Conservation (phyloP, 495 filamentous ascomycete genomes). For the Achaetomiella virescens region DNA sequence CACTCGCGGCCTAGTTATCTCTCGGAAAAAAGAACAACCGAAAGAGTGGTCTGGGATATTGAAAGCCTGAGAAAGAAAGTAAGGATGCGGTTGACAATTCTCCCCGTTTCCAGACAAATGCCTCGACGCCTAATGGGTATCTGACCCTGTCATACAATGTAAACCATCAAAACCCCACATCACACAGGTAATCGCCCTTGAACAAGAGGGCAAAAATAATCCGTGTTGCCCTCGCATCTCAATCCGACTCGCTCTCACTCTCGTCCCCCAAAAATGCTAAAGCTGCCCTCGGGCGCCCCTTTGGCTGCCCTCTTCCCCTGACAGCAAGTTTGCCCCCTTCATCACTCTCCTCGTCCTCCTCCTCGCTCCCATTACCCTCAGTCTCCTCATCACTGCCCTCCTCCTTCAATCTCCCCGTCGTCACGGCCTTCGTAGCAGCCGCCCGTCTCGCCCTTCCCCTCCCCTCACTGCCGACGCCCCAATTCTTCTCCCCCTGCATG, state of each 20-base stretch:
- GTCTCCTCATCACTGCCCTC: conserved; percentile 38
- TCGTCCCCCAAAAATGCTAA: conserved; percentile 42
- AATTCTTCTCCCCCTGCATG: conserved; percentile 67
- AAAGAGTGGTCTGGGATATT: too few relatives aligned
- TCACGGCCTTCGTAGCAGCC: conserved; percentile 13
- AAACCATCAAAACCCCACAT: background rate
- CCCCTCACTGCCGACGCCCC: conserved; percentile 51
- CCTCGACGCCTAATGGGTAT: background rate
- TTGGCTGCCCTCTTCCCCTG: conserved; percentile 17
- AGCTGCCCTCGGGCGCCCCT: conserved; percentile 35
- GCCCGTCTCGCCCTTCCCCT: conserved; percentile 38
- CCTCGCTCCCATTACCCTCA: conserved; percentile 40
- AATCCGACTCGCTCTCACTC: conserved; percentile 45
- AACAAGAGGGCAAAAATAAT: background rate
- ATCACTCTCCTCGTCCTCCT: conserved; percentile 25
- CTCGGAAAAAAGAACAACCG: too few relatives aligned
- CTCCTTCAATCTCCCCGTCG: background rate
- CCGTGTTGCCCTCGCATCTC: background rate
- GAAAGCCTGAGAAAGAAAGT: too few relatives aligned
- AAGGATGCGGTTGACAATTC: too few relatives aligned
- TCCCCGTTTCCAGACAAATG: background rate
- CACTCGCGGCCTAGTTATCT: too few relatives aligned
- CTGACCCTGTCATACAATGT: background rate
- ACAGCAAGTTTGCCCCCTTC: conserved; percentile 24
- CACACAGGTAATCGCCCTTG: background rate